Percentiles rank a stretch among this genome's conserved stretches.
These are phyloP conservation scores for Diaporthe vaccinii DNA, from an alignment of 2,329 filamentous ascomycete genomes.

Conservation along the genomic window DNA sequence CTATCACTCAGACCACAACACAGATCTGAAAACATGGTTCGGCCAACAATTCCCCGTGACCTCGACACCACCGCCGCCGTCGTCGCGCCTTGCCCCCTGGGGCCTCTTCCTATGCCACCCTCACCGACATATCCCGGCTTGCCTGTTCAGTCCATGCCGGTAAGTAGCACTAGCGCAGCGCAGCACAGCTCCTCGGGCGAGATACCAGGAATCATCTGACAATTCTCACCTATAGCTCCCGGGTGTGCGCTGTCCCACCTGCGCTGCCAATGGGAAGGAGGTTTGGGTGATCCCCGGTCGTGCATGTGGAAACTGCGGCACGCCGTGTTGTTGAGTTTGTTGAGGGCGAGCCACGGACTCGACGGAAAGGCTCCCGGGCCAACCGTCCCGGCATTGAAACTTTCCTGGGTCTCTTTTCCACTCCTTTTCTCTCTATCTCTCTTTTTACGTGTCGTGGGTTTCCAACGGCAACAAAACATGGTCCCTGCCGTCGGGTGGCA, in stretches of 20 bases:
- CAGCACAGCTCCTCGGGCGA: neutral
- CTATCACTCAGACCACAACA: neutral
- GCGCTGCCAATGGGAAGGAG: slow-evolving; percentile 62
- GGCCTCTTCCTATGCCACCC: slow-evolving; percentile 31
- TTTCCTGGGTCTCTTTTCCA: neutral
- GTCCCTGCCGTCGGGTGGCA: slow-evolving; percentile 37
- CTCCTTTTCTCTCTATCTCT: slow-evolving; percentile 4
- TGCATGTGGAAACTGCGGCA: slow-evolving; percentile 65
- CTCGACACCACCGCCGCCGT: slow-evolving; percentile 34
- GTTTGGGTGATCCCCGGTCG: slow-evolving; percentile 70
- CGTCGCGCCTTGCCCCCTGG: slow-evolving; percentile 7
- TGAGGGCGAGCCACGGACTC: slow-evolving; percentile 26
- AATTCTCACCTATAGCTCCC: slow-evolving; percentile 53
- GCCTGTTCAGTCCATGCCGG: slow-evolving; percentile 42
- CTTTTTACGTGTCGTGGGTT: neutral
- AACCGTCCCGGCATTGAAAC: slow-evolving; percentile 1
- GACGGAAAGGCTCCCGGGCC: slow-evolving; percentile 1
- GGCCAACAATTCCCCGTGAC: slow-evolving; percentile 39
- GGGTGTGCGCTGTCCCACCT: slow-evolving; percentile 67
- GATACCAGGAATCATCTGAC: slow-evolving; percentile 16
- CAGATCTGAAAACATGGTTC: slow-evolving; percentile 37
- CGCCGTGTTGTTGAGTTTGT: slow-evolving; percentile 52
- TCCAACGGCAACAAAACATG: neutral
- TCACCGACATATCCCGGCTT: slow-evolving; percentile 34
- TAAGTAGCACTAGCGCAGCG: slow-evolving; percentile 31